Percentiles rank a stretch among this genome's conserved stretches.
phyloP scores from a whole-genome alignment of 768 basidiomycete genomes.

The Royoungia palumana region DNA sequence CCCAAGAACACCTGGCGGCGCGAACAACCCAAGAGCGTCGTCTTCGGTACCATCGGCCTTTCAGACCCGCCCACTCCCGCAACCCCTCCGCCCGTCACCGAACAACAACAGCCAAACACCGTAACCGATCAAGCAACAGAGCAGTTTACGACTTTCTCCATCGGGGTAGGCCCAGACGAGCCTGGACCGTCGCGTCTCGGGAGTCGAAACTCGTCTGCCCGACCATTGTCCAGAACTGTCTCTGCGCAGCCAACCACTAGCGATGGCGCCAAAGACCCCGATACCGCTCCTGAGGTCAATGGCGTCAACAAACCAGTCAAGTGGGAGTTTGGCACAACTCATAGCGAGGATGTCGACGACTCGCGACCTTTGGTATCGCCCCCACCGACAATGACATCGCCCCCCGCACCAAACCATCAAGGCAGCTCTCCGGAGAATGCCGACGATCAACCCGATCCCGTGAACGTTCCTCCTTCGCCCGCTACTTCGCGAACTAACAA shows the following conservation, averaged over 20 bases:
- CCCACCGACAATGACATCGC: not conserved
- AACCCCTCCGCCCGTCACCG: not conserved
- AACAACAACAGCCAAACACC: constrained; percentile 10
- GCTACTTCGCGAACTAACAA: constrained; percentile 2
- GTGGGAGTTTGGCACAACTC: constrained; percentile 59
- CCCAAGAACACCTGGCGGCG: constrained; percentile 7
- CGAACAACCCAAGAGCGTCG: constrained; percentile 31
- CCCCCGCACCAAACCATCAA: not conserved
- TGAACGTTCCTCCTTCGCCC: not conserved
- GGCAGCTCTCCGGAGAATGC: not conserved
- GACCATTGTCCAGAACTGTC: constrained; percentile 13
- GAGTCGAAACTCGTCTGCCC: constrained; percentile 25
- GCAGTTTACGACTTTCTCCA: constrained; percentile 39
- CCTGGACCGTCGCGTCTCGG: constrained; percentile 24
- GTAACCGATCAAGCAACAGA: constrained; percentile 22
- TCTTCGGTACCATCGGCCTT: constrained; percentile 51
- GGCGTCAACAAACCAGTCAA: constrained; percentile 28
- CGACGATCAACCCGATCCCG: not conserved
- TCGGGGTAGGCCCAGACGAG: constrained; percentile 43
- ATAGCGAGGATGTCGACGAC: constrained; percentile 7
- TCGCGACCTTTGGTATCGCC: not conserved
- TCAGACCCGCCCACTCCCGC: constrained; percentile 19
- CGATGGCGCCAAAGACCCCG: not conserved
- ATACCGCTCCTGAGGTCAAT: constrained; percentile 4
- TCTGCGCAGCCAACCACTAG: not conserved